phyloP scores from a whole-genome alignment of 441 rosid genomes.

The Adansonia rubrostipa region DNA sequence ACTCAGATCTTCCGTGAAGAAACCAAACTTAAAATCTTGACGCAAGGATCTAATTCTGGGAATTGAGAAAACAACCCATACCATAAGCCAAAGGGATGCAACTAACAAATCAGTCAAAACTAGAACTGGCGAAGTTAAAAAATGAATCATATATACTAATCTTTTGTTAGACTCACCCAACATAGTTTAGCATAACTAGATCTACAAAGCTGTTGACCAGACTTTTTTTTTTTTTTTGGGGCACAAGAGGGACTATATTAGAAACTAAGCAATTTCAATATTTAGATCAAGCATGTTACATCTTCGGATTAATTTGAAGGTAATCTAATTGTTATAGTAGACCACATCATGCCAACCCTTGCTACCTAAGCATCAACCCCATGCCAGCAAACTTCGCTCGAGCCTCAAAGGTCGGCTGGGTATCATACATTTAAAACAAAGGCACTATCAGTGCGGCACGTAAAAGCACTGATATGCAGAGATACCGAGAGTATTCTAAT shows the following conservation, averaged over 20 bases:
- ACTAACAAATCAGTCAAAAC: background rate
- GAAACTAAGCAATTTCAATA: background rate
- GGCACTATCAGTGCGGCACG: background rate
- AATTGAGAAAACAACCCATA: background rate
- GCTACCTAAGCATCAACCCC: background rate
- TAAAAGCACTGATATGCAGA: background rate
- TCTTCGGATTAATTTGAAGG: background rate
- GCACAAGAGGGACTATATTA: background rate
- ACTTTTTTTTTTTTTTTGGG: background rate
- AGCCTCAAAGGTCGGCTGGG: background rate
- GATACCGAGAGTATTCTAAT: background rate
- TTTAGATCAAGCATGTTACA: background rate
- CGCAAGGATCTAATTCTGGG: background rate
- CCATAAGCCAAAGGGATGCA: background rate
- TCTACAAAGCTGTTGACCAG: background rate
- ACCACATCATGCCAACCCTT: background rate
- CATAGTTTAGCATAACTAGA: background rate
- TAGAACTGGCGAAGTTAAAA: background rate
- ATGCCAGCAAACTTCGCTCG: background rate
- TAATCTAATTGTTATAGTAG: background rate
- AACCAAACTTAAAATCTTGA: background rate
- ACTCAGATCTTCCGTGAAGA: background rate
- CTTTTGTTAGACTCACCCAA: background rate
- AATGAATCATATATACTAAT: background rate
- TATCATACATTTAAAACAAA: background rate